These are phyloP conservation scores for Hanseniaspora osmophila DNA, from an alignment of 805 yeast genomes.

Conservation along the genomic window DNA sequence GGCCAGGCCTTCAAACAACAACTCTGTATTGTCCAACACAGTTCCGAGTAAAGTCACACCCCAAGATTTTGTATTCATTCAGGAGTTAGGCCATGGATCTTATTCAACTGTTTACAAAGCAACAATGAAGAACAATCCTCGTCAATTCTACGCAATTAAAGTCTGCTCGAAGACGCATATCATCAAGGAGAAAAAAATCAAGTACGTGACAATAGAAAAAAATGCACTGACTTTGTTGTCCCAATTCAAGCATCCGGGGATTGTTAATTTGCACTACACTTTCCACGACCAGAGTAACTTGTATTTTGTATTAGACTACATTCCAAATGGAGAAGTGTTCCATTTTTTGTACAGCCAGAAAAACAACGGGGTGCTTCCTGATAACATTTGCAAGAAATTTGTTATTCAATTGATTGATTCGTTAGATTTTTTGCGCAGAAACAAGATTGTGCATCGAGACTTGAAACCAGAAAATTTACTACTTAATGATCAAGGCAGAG, in stretches of 20 bases:
- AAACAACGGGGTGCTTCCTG: conserved; percentile 55
- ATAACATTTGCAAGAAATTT: conserved; percentile 63
- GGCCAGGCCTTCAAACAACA: too few species aligned
- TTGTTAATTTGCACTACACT: conserved; percentile 81
- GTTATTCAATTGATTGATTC: conserved; percentile 84
- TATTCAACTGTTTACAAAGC: conserved; percentile 90
- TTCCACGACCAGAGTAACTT: conserved; percentile 83
- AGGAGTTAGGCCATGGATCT: conserved; percentile 76
- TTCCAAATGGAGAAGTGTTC: conserved; percentile 87
- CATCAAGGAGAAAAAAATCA: conserved; percentile 84
- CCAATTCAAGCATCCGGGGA: conserved; percentile 81
- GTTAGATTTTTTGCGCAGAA: conserved; percentile 59
- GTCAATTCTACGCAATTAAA: conserved; percentile 58
- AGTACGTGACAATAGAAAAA: conserved; percentile 91
- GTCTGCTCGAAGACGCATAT: conserved; percentile 85
- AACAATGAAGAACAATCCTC: conserved; percentile 32
- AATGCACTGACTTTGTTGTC: conserved; percentile 65
- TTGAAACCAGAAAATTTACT: conserved; percentile 72
- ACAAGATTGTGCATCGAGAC: conserved; percentile 87
- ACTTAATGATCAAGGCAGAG: conserved; percentile 68
- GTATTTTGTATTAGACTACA: conserved; percentile 86
- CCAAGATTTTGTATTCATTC: conserved; percentile 21
- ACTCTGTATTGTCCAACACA: too few species aligned
- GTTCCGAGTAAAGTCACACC: conserved; percentile 17
- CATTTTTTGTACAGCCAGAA: conserved; percentile 42